Percentiles rank a stretch among this genome's conserved stretches.
Conservation (phyloP, 148 eudicot genomes). For the Suaeda aralocaspica region DNA sequence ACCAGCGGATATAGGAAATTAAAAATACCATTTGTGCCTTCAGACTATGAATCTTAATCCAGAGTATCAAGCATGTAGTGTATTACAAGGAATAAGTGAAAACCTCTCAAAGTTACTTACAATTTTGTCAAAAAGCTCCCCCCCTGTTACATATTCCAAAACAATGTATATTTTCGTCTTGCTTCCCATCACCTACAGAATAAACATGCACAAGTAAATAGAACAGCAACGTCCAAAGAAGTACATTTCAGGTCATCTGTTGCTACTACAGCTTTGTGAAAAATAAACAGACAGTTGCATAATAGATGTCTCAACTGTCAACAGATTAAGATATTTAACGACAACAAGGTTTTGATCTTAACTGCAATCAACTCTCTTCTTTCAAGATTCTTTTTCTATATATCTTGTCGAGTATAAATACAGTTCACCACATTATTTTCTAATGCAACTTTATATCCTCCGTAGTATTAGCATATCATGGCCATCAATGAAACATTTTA, state of each 20-base stretch:
- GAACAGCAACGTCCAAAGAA: conserved; percentile 10
- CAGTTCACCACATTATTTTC: not conserved
- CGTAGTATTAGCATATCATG: not conserved
- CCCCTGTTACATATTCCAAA: too few relatives aligned
- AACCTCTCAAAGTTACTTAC: conserved; percentile 46
- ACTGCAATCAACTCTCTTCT: not conserved
- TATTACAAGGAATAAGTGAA: not conserved
- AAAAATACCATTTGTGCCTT: not conserved
- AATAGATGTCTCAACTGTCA: not conserved
- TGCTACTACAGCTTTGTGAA: not conserved
- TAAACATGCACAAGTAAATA: conserved; percentile 7
- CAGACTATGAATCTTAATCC: not conserved
- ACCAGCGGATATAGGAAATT: not conserved
- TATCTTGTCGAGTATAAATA: not conserved
- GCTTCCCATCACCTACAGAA: conserved; percentile 88
- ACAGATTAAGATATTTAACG: not conserved
- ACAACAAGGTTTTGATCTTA: not conserved
- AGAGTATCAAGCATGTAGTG: not conserved
- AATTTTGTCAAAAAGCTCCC: conserved; percentile 96
- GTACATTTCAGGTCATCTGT: not conserved
- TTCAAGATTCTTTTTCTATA: not conserved
- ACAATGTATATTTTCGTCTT: conserved; percentile 84
- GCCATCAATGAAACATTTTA: too few relatives aligned
- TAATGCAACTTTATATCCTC: not conserved
- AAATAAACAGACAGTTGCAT: not conserved